Evolutionary conservation across 1,284 basidiomycete genomes (phyloP), one percentile per base, ranked within the genome.

Genomic region (Cronartium ribicola): DNA sequence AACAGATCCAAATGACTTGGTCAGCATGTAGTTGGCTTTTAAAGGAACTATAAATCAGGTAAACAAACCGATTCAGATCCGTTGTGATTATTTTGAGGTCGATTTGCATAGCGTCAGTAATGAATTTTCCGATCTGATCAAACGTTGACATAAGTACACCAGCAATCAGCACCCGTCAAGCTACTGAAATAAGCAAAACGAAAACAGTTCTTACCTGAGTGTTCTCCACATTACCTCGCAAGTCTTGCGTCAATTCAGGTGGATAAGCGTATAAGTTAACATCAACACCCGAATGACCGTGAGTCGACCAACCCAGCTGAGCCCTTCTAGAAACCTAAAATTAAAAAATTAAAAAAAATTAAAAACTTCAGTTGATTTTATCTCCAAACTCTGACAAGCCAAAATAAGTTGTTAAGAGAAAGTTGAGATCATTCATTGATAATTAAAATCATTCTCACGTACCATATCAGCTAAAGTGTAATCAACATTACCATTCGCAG

Each of bases 231-330:
- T 81, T 82, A 1, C 82, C 82, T 0, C 70, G 60, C 5, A 83
- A 71, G 0, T 77, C 77, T 55, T 76, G 63, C 0, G 77, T 76
- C 60, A 77, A 40, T 22, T 78, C 78, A 41, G 75, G 70, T 0
- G 81, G 81, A 36, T 79, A 77, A 37, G 80, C 80, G 66, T 82
- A 83, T 3, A 83, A 78, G 44, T 82, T 81, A 59, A 83, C 81
- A 68, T 83, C 82, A 43, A 83, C 79, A n/a, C 81, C 82, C 20
- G 80, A 81, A 68, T 83, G 82, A 0, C 82, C 82, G n/a, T 79
- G 77, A 0, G 81, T 83, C 4, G 78, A 79, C 80, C 82, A 83
- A 0, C 82, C 82, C 29, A 83, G 75, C 66, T 83, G 81, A 29
- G 82, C 82, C 40, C 82, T 74, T 36, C 81, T 71, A 7, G 79